Percentiles rank a stretch among this genome's conserved stretches.
Evolutionary conservation across 495 filamentous ascomycete species (phyloP).

Genomic region (Aspergillus diversus): DNA sequence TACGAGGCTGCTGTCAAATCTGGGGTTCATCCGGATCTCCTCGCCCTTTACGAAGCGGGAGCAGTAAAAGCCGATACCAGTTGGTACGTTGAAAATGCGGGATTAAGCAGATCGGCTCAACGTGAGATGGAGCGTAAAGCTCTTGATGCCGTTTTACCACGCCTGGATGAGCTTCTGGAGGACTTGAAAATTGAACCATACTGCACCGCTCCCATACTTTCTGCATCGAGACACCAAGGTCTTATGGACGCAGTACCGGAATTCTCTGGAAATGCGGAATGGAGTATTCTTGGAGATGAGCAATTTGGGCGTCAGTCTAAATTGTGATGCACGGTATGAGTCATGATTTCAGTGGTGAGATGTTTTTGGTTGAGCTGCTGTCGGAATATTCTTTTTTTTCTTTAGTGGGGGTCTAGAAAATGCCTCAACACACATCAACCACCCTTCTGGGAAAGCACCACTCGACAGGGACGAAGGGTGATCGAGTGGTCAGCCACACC

Average conservation of each 20-base stretch:
- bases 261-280: background rate
- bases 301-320: background rate
- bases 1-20: constrained; percentile 29
- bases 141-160: constrained; percentile 25
- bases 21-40: constrained; percentile 24
- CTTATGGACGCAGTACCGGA: background rate
- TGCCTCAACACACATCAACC: too few species aligned
- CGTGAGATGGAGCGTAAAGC: constrained; percentile 26
- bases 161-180: constrained; percentile 19
- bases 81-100: constrained; percentile 35
- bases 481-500: too few species aligned
- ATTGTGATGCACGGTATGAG: background rate
- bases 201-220: constrained; percentile 27
- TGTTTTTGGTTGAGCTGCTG: background rate
- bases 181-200: constrained; percentile 19
- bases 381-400: background rate
- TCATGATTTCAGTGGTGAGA: background rate
- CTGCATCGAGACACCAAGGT: background rate
- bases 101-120: constrained; percentile 17
- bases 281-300: background rate
- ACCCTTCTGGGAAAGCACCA: too few species aligned
- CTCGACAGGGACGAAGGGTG: too few species aligned
- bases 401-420: background rate
- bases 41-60: constrained; percentile 32
- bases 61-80: constrained; percentile 34